Conservation (phyloP, 2,329 filamentous ascomycete genomes). For the Chaetomiaceae sp. region DNA sequence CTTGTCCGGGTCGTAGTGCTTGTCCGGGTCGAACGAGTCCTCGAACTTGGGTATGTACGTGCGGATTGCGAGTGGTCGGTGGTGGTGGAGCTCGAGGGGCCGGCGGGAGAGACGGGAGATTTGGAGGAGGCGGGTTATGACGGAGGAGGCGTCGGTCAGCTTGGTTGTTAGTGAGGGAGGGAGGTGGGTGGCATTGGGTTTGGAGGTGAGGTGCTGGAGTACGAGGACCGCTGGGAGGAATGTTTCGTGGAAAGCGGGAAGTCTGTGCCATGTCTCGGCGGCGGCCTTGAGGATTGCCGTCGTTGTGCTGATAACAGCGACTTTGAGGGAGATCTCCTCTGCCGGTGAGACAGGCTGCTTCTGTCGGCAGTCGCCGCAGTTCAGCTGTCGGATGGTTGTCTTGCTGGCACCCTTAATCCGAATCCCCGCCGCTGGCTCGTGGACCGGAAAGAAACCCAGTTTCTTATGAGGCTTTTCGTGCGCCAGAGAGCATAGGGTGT, state of each 20-base stretch:
- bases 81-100: constrained; percentile 82
- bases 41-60: constrained; percentile 91
- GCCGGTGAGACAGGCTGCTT: constrained; percentile 29
- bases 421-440: constrained; percentile 49
- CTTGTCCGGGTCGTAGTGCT: constrained; percentile 94
- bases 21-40: constrained; percentile 87
- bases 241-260: constrained; percentile 72
- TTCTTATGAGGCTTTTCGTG: constrained; percentile 46
- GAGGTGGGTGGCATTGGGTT: constrained; percentile 48
- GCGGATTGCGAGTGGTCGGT: constrained; percentile 83
- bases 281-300: constrained; percentile 63
- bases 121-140: constrained; percentile 52
- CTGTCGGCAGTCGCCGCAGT: constrained; percentile 53
- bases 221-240: constrained; percentile 61
- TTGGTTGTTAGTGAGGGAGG: constrained; percentile 41
- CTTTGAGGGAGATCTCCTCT: constrained; percentile 40
- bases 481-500: constrained; percentile 66
- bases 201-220: constrained; percentile 57
- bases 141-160: constrained; percentile 40
- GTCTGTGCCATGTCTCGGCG: constrained; percentile 67
- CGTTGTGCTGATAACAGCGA: constrained; percentile 59
- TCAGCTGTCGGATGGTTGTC: constrained; percentile 47
- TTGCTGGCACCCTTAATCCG: constrained; percentile 46
- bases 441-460: constrained; percentile 58
- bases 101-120: constrained; percentile 64